Conservation (phyloP, 164 flowering plant genomes). For the Aristolochia fimbriata region DNA sequence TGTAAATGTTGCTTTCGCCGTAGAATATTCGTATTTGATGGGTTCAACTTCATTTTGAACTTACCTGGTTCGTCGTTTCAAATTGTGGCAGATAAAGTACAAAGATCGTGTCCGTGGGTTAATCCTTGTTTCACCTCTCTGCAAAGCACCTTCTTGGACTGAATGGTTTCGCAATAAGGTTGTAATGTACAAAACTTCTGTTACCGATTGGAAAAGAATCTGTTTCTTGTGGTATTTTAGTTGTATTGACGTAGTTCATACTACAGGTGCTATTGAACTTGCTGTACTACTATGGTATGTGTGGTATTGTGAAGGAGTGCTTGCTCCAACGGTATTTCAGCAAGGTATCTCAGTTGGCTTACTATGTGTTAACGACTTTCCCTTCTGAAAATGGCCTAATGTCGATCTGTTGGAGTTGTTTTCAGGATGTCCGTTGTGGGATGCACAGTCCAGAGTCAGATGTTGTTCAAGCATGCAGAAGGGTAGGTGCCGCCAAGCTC, state of each 20-base stretch:
- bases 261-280: slow-evolving; percentile 48
- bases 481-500: slow-evolving; percentile 11
- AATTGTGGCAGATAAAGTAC: slow-evolving; percentile 39
- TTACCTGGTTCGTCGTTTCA: neutral
- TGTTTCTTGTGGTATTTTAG: neutral
- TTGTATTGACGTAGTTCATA: neutral
- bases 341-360: slow-evolving; percentile 31
- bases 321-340: slow-evolving; percentile 61
- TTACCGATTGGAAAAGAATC: neutral
- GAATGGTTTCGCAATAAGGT: slow-evolving; percentile 83
- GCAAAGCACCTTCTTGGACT: slow-evolving; percentile 68
- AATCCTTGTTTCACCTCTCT: slow-evolving; percentile 64
- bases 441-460: slow-evolving; percentile 22
- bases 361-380: neutral
- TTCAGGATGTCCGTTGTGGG: slow-evolving; percentile 22
- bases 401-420: neutral
- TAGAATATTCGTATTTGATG: neutral
- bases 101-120: slow-evolving; percentile 59
- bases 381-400: neutral
- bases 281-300: slow-evolving; percentile 72
- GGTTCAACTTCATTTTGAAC: neutral
- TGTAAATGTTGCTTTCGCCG: slow-evolving; percentile 4
- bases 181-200: slow-evolving; percentile 1
- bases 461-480: slow-evolving; percentile 25
- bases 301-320: slow-evolving; percentile 46